phyloP scores from a whole-genome alignment of 352 stramenopile species.

The Globisporangium nagaii region DNA sequence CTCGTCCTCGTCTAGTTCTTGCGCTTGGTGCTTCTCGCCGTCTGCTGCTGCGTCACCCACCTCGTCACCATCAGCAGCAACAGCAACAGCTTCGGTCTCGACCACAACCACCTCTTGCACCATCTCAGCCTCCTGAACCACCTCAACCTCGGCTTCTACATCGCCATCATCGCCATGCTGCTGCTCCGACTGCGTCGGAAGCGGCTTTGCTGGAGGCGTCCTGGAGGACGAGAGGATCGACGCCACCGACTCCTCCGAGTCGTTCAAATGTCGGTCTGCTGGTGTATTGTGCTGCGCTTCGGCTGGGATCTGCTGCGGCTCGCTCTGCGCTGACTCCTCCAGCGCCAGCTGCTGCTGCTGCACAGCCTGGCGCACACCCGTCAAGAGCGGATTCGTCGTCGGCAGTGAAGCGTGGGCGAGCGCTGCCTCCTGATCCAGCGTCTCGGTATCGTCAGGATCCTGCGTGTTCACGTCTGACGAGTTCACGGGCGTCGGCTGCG shows the following conservation, averaged over 20 bases:
- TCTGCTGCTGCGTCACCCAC: background rate
- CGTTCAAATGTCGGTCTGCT: constrained; percentile 10
- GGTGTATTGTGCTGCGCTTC: constrained; percentile 8
- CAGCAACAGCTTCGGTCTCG: background rate
- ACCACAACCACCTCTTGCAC: background rate
- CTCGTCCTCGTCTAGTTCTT: background rate
- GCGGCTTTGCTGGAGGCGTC: constrained; percentile 13
- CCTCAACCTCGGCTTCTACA: background rate
- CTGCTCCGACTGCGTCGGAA: background rate
- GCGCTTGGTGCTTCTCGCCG: background rate
- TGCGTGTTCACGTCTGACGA: constrained; percentile 9
- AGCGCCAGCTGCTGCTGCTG: background rate
- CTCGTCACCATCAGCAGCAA: background rate
- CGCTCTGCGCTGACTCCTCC: background rate
- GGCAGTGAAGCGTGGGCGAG: background rate
- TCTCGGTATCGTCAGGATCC: constrained; percentile 13
- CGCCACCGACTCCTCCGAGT: constrained; percentile 15
- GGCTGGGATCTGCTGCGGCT: background rate
- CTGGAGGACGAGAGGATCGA: constrained; percentile 20
- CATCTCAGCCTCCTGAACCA: background rate
- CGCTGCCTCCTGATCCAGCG: constrained; percentile 3
- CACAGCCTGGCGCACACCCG: background rate
- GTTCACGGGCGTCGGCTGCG: constrained; percentile 15
- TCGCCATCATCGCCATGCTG: background rate
- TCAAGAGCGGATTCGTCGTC: background rate